Evolutionary conservation across 2,329 filamentous ascomycete genomes (phyloP).

Genomic region (Monosporascus sp.): DNA sequence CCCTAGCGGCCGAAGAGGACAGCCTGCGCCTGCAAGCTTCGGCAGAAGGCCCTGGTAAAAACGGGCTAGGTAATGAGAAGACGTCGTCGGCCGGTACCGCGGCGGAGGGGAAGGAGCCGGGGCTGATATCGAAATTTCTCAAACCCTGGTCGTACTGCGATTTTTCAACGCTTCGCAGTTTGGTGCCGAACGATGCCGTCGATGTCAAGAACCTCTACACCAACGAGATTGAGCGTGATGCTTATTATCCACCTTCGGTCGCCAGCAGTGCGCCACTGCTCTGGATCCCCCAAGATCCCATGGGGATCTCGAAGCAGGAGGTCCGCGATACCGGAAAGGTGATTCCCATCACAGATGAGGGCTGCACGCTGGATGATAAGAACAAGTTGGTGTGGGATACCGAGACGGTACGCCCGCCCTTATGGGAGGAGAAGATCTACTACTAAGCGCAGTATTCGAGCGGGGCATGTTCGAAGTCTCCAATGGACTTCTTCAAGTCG

Average conservation of each 20-base stretch:
- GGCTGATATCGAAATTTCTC: slow-evolving; percentile 62
- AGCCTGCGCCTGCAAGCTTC: slow-evolving; percentile 17
- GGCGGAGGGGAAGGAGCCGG: slow-evolving; percentile 41
- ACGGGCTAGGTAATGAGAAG: slow-evolving; percentile 8
- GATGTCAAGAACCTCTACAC: slow-evolving; percentile 53
- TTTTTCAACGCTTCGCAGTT: slow-evolving; percentile 63
- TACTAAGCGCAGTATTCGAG: slow-evolving; percentile 15
- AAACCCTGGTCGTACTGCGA: slow-evolving; percentile 73
- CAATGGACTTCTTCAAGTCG: no score
- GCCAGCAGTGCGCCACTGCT: slow-evolving; percentile 58
- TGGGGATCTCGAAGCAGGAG: slow-evolving; percentile 73
- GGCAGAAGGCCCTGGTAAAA: slow-evolving; percentile 3
- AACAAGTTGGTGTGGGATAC: slow-evolving; percentile 38
- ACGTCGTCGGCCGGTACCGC: slow-evolving; percentile 15
- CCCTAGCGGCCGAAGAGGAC: slow-evolving; percentile 48
- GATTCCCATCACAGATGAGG: slow-evolving; percentile 77
- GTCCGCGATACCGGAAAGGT: slow-evolving; percentile 64
- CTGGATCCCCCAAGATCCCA: slow-evolving; percentile 78
- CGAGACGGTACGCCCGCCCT: slow-evolving; percentile 25
- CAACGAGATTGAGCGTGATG: slow-evolving; percentile 56
- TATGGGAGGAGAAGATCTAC: slow-evolving; percentile 31
- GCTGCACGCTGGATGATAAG: slow-evolving; percentile 65
- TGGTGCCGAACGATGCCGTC: slow-evolving; percentile 56
- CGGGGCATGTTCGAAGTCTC: no score
- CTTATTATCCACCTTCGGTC: slow-evolving; percentile 70